Base-by-base conservation (phyloP, 805 yeast genomes). In the Kuraishia cidri region DNA sequence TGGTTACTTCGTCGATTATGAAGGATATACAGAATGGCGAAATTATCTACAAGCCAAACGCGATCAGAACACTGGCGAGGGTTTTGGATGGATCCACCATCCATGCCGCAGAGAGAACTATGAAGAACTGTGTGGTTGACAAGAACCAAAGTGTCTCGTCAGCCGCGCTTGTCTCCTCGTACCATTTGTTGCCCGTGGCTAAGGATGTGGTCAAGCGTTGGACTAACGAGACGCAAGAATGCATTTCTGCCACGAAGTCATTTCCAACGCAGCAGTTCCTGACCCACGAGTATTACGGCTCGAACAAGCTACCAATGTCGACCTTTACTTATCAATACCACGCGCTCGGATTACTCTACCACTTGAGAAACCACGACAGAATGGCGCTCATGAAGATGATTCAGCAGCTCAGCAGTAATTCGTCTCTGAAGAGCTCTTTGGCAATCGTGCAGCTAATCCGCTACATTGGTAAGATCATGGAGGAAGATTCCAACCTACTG, bases 1-100 rank as follows among this genome's bases (percentile, higher is more conserved):
- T 92, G 97, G 97, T 90, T 18, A 92, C 98, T 18, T 85, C 96
- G 3, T 87, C 95, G 18, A 88, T 92, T 52, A 92, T 92, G 97
- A 88, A 88, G 61, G 98, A 92, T 61, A 85, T 92, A 34, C 97
- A 94, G 61, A 79, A 78, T 43, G 90, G 90, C 36, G 94, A 85
- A 38, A 64, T 75, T 42, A 64, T 86, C 40, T 87, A 81, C 60
- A 86, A 87, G 52, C 96, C 98, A 36, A 82, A 92, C 53, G 97
- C 98, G 16, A 81, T 92, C 41, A 77, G 98, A 56, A 82, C 97
- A 0, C 69, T 92, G 48, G 76, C 88, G 14, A 74, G 94, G 43
- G 95, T 92, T 24, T 69, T 92, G 50, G 98, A 92, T 55, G 82
- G 79, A 15, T 69, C 86, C 21, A 88, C 95, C 7, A 94, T 94